Evolutionary conservation across 768 basidiomycete species (phyloP).

Genomic region (Suillus sp.): DNA sequence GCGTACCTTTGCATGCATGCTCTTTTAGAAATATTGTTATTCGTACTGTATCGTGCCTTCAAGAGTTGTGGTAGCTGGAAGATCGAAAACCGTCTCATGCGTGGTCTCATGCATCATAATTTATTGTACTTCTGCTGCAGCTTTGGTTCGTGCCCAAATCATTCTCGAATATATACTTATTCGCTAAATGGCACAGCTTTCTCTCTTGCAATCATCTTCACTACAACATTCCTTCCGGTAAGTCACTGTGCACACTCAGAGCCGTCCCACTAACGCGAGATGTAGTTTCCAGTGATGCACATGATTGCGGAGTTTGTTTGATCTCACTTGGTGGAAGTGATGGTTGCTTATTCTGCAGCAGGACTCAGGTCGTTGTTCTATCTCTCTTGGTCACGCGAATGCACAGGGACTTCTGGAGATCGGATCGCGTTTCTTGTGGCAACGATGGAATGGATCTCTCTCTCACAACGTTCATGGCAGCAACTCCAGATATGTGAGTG

Average conservation of each 20-base stretch:
- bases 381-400: conserved; percentile 1
- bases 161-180: background rate
- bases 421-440: background rate
- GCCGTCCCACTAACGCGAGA: background rate
- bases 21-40: background rate
- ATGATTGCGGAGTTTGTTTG: background rate
- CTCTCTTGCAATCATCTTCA: background rate
- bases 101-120: background rate
- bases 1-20: background rate
- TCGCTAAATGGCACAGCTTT: background rate
- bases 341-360: background rate
- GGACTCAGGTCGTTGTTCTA: background rate
- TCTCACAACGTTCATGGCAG: background rate
- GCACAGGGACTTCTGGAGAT: background rate
- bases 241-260: background rate
- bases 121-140: background rate
- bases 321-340: background rate
- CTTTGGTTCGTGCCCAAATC: background rate
- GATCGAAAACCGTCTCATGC: background rate
- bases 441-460: background rate
- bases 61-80: background rate
- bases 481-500: background rate
- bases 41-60: background rate
- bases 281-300: background rate
- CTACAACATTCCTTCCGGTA: background rate